Evolutionary conservation across 2,329 filamentous ascomycete species (phyloP).

Genomic region (Neofusicoccum cordaticola): DNA sequence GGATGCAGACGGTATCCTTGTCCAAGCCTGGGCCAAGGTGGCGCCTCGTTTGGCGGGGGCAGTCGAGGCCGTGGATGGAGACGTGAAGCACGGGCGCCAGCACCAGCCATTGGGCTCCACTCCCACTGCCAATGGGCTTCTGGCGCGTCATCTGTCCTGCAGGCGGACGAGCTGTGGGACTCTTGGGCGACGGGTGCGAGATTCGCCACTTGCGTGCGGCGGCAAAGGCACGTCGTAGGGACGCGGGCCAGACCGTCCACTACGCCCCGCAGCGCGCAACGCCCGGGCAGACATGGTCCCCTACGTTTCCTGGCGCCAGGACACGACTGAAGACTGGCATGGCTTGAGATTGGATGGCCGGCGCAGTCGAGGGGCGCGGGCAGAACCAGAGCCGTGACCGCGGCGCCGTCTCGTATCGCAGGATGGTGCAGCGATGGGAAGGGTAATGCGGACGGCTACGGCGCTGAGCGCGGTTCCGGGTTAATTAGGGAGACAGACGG

Average conservation of each 20-base stretch:
- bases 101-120: not conserved
- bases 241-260: not conserved
- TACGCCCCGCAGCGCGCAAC: not conserved
- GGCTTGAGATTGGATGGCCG: not conserved
- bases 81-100: not conserved
- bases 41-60: not conserved
- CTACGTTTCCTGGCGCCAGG: not conserved
- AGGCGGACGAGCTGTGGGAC: not conserved
- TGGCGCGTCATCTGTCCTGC: not conserved
- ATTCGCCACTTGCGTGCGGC: not conserved
- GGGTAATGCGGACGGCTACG: not conserved
- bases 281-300: not conserved
- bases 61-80: not conserved
- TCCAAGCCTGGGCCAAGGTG: not conserved
- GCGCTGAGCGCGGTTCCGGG: not conserved
- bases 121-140: not conserved
- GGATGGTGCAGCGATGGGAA: not conserved
- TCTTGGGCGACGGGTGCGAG: not conserved
- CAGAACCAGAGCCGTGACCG: not conserved
- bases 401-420: not conserved
- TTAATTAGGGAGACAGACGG: not conserved
- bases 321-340: too few species aligned
- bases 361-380: not conserved
- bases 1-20: slow-evolving; percentile 3
- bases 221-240: not conserved